Base-by-base conservation (phyloP, 208 protist species). In the Leishmania turanica region DNA sequence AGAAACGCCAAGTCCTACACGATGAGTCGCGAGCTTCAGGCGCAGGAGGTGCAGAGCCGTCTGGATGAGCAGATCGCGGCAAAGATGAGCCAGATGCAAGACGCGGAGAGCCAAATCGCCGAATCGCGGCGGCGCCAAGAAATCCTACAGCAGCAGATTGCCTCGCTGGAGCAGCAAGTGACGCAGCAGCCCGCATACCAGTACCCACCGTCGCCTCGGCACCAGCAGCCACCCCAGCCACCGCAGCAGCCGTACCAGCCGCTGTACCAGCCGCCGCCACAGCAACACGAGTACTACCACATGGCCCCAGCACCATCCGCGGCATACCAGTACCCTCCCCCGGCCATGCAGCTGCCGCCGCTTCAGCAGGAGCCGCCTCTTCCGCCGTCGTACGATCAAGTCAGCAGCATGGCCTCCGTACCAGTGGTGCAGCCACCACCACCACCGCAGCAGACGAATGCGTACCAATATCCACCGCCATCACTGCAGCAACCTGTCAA, bases 11-110 rank as follows among this genome's bases (percentile, higher is more conserved):
- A 91, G 84, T 95, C 92, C 21, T 96, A 95, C 76, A 82, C 76
- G 9, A 83, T 87, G 54, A 90, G 86, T 56, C 91, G 91, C 34
- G 78, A 92, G 78, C 78, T 93, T 42, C 83, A 92, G 75, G 92
- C 92, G 27, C 82, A 93, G 77, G 89, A 90, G 62, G 79, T 93
- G 70, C 82, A 91, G 81, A 82, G 75, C 34, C 78, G 81, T 0
- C 75, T 97, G 37, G 94, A 97, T 80, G 84, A 53, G 76, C 88
- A 95, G 84, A 95, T 97, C 70, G 90, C 91, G 1, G 78, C 82
- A n/a, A 95, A 95, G 78, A 89, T 96, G 81, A 77, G 76, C 31
- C 79, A 94, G 82, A 92, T 97, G 89, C 81, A 90, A 68, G 56
- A 90, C 40, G 79, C 54, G 27, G 83, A 84, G n/a, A 84, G 51